Evolutionary conservation across 2,329 filamentous ascomycete species (phyloP).

Genomic region (Aspergillus versicolor): DNA sequence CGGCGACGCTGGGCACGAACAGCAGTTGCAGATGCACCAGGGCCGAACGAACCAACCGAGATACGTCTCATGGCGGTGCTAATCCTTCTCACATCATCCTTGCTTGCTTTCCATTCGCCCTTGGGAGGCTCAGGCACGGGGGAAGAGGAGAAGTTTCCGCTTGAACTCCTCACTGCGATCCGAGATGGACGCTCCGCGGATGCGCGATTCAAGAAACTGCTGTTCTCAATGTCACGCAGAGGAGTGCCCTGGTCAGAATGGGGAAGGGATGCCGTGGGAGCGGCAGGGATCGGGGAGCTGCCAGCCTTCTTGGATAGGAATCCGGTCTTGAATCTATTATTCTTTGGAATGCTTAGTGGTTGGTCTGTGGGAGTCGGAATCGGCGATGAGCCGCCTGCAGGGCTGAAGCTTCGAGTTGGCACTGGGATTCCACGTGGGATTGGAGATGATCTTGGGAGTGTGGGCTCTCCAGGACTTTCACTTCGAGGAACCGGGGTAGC

Average conservation of each 20-base stretch:
- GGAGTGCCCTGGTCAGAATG: slow-evolving; percentile 60
- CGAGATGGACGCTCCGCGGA: slow-evolving; percentile 42
- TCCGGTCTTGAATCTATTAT: slow-evolving; percentile 82
- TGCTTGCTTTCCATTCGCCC: slow-evolving; percentile 47
- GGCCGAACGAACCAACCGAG: slow-evolving; percentile 44
- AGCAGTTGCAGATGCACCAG: slow-evolving; percentile 38
- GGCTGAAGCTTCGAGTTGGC: slow-evolving; percentile 34
- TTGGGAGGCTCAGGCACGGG: slow-evolving; percentile 50
- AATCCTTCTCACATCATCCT: slow-evolving; percentile 54
- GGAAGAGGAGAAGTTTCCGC: slow-evolving; percentile 35
- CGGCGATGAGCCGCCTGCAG: slow-evolving; percentile 54
- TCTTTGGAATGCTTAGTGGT: slow-evolving; percentile 62
- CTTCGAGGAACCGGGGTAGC: slow-evolving; percentile 52
- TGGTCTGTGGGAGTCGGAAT: slow-evolving; percentile 57
- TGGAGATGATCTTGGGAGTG: slow-evolving; percentile 55
- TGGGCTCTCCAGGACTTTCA: slow-evolving; percentile 52
- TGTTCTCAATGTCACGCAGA: slow-evolving; percentile 53
- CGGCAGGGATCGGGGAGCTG: slow-evolving; percentile 63
- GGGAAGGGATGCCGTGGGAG: slow-evolving; percentile 58
- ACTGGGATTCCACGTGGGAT: slow-evolving; percentile 44
- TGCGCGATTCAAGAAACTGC: slow-evolving; percentile 50
- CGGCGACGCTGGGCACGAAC: slow-evolving; percentile 53
- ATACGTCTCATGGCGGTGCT: slow-evolving; percentile 58
- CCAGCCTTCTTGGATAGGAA: slow-evolving; percentile 72
- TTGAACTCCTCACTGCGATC: slow-evolving; percentile 41